Base-by-base conservation (phyloP, 2,329 filamentous ascomycete genomes). In the Paraphoma sp. region DNA sequence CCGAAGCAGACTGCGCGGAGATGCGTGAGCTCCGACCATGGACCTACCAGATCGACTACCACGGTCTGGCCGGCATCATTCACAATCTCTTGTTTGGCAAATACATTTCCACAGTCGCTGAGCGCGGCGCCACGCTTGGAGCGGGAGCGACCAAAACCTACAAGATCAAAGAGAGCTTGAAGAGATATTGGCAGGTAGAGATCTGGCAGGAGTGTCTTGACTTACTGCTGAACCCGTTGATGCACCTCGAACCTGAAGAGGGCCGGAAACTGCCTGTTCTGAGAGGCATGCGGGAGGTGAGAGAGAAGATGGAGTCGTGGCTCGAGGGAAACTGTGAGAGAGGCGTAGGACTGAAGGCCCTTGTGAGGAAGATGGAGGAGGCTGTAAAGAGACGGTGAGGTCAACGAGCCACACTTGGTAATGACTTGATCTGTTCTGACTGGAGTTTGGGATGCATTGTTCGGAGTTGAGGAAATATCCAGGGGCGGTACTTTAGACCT, bases 1-100 rank as follows among this genome's bases (percentile, higher is more conserved):
- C 86, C 14, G 85, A 90, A 23, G 89, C 92, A 50, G 95, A 99
- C 78, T 99, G 95, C 76, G 89, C 91, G 16, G 95, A 99, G 82
- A 97, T 98, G 86, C 89, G 93, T 45, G 94, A 99, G 79, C 86
- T 92, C 54, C 86, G 94, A 1, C 93, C 93, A 0, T 99, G 95
- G 95, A 98, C 94, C 1, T 97, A 93, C 81, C 95, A 99, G 76
- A 92, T 97, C 64, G 95, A 99, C 80, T 96, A 98, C 69, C 92
- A 96, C 76, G 95, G 95, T 11, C 84, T 97, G 0, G 95, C 95
- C 0, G 93, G 92, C 4, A 91, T 92, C 23, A 82, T 98, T 4
- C 93, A 99, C 78, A 89, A 87, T 43, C 85, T 99, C 67, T 85
- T 99, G 3, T 99, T 97, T 73, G 94, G 95, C 9, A 93, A 91